Evolutionary conservation across 441 rosid genomes (phyloP).

Genomic region (Aquilaria agallochum): DNA sequence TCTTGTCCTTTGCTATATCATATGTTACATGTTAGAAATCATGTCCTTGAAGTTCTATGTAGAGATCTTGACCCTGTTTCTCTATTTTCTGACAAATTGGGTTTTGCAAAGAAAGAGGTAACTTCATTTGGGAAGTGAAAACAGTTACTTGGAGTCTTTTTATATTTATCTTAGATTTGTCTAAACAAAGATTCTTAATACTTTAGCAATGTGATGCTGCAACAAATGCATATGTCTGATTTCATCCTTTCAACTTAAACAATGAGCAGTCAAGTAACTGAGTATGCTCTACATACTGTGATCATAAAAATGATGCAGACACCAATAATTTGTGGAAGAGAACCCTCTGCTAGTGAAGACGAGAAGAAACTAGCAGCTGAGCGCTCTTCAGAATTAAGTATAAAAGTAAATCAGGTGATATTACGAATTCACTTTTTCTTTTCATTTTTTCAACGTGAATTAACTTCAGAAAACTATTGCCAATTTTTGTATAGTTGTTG

Average conservation of each 20-base stretch:
- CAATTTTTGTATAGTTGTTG: no score
- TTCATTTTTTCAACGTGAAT: conserved; percentile 11
- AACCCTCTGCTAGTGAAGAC: conserved; percentile 85
- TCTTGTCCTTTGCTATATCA: no score
- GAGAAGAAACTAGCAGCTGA: conserved; percentile 77
- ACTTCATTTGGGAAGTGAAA: neutral
- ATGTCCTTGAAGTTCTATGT: no score
- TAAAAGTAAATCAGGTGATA: conserved; percentile 91
- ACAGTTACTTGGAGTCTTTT: neutral
- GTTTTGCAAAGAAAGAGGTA: conserved; percentile 1
- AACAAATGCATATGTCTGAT: neutral
- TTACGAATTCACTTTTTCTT: conserved; percentile 1
- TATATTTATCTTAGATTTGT: neutral
- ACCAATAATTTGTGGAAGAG: conserved; percentile 96
- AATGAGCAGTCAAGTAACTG: neutral
- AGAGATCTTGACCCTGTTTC: no score
- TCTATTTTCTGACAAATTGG: neutral
- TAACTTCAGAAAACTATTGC: conserved; percentile 6
- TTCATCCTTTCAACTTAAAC: neutral
- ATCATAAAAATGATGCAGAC: conserved; percentile 37
- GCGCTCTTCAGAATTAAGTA: conserved; percentile 92
- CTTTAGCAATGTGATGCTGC: neutral
- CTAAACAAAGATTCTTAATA: neutral
- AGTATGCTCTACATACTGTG: conserved; percentile 19
- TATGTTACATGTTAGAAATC: no score